Conservation (phyloP, 2,329 filamentous ascomycete genomes). For the Rhinocladiella mackenziei region DNA sequence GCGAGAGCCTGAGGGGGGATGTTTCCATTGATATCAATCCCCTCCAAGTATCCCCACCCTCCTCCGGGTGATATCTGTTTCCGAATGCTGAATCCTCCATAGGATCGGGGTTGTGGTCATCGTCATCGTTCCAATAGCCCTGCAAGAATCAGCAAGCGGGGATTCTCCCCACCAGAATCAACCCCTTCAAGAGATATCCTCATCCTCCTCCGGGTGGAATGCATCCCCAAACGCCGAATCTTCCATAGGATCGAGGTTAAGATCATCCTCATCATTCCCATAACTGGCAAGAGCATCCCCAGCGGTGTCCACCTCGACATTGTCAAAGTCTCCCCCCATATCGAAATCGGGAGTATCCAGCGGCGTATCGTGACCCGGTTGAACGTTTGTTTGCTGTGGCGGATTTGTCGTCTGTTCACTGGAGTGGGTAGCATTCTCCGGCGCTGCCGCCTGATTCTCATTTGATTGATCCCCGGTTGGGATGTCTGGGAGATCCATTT, state of each 20-base stretch:
- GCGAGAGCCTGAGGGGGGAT: too few species aligned
- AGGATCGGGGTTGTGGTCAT: too few species aligned
- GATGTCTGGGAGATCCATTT: constrained; percentile 6
- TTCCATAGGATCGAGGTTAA: constrained; percentile 62
- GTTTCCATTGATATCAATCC: too few species aligned
- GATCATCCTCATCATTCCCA: constrained; percentile 53
- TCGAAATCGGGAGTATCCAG: constrained; percentile 26
- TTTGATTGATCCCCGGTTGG: neutral
- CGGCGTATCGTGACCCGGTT: constrained; percentile 11
- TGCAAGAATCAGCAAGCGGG: neutral
- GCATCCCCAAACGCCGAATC: constrained; percentile 81
- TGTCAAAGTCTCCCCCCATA: constrained; percentile 57
- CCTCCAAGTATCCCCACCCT: too few species aligned
- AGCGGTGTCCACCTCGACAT: constrained; percentile 64
- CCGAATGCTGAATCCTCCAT: too few species aligned
- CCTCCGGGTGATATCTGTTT: too few species aligned
- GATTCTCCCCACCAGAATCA: neutral
- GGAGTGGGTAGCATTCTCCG: constrained; percentile 1
- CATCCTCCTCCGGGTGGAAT: constrained; percentile 59
- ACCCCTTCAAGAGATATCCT: constrained; percentile 29
- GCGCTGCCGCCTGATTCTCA: neutral
- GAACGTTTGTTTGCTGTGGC: constrained; percentile 5
- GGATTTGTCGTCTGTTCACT: constrained; percentile 29
- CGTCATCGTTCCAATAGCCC: too few species aligned
- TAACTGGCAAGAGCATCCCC: constrained; percentile 68